These are phyloP conservation scores for Rheum nobile DNA, from an alignment of 148 eudicot genomes.

Conservation along the genomic window DNA sequence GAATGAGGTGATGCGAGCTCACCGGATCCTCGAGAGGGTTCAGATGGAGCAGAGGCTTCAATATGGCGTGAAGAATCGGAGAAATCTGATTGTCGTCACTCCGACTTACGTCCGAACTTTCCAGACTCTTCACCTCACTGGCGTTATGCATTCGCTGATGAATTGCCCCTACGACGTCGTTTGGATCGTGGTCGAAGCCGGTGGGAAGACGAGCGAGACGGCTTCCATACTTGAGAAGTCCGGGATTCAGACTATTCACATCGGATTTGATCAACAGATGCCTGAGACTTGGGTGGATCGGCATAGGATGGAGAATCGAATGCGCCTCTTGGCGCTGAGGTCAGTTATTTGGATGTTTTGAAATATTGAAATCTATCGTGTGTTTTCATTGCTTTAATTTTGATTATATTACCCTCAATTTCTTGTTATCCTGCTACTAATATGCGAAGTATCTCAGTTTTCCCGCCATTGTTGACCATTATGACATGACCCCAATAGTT, in stretches of 20 bases:
- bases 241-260: conserved; percentile 40
- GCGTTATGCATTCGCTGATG: conserved; percentile 93
- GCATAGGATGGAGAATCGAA: conserved; percentile 49
- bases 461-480: not conserved
- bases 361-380: not conserved
- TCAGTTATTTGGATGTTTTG: conserved; percentile 12
- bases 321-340: conserved; percentile 77
- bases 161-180: conserved; percentile 57
- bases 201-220: conserved; percentile 72
- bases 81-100: conserved; percentile 56
- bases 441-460: too few relatives aligned
- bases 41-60: conserved; percentile 81
- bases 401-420: not conserved
- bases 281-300: conserved; percentile 68
- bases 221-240: conserved; percentile 51
- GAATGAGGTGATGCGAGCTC: conserved; percentile 80
- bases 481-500: not conserved
- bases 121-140: conserved; percentile 78
- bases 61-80: conserved; percentile 69
- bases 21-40: conserved; percentile 64
- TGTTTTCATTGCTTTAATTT: not conserved
- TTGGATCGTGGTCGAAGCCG: conserved; percentile 95
- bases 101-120: conserved; percentile 91
- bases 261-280: conserved; percentile 55
- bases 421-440: not conserved